These are phyloP conservation scores for Juglanconis sp. DNA, from an alignment of 2,329 filamentous ascomycete genomes.

Conservation along the genomic window DNA sequence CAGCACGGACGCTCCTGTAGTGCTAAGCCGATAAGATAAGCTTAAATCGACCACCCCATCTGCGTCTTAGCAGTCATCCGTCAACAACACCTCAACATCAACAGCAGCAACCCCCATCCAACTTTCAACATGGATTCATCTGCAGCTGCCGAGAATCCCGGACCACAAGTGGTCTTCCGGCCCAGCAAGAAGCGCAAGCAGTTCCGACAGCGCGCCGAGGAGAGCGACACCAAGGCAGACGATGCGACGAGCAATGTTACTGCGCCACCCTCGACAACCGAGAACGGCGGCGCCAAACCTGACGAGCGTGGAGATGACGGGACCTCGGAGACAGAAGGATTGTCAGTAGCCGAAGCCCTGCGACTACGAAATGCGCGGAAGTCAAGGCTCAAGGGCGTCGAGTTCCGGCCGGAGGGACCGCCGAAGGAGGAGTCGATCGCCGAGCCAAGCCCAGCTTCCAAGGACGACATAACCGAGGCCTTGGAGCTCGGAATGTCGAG, in stretches of 20 bases:
- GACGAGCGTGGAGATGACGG: slow-evolving; percentile 26
- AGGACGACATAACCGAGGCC: slow-evolving; percentile 27
- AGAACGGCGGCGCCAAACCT: slow-evolving; percentile 14
- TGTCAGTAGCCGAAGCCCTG: slow-evolving; percentile 49
- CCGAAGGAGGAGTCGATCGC: slow-evolving; percentile 23
- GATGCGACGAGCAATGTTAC: slow-evolving; percentile 2
- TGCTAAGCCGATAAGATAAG: slow-evolving; percentile 10
- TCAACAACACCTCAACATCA: not conserved
- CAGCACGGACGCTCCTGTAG: not conserved
- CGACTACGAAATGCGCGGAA: slow-evolving; percentile 51
- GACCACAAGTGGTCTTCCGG: slow-evolving; percentile 49
- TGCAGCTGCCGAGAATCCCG: slow-evolving; percentile 13
- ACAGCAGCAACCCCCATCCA: not conserved
- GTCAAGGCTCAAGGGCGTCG: slow-evolving; percentile 52
- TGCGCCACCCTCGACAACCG: slow-evolving; percentile 10
- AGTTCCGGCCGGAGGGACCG: slow-evolving; percentile 42
- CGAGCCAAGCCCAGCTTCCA: slow-evolving; percentile 33
- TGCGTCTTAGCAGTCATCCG: not conserved
- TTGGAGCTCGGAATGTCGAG: slow-evolving; percentile 34
- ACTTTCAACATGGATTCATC: slow-evolving; percentile 22
- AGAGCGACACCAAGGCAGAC: slow-evolving; percentile 5
- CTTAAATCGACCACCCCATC: slow-evolving; percentile 8
- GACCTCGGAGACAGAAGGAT: slow-evolving; percentile 23
- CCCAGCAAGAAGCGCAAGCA: slow-evolving; percentile 58
- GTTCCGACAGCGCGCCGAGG: slow-evolving; percentile 48